These are phyloP conservation scores for Penicillium turbatum DNA, from an alignment of 495 filamentous ascomycete species.

Conservation along the genomic window DNA sequence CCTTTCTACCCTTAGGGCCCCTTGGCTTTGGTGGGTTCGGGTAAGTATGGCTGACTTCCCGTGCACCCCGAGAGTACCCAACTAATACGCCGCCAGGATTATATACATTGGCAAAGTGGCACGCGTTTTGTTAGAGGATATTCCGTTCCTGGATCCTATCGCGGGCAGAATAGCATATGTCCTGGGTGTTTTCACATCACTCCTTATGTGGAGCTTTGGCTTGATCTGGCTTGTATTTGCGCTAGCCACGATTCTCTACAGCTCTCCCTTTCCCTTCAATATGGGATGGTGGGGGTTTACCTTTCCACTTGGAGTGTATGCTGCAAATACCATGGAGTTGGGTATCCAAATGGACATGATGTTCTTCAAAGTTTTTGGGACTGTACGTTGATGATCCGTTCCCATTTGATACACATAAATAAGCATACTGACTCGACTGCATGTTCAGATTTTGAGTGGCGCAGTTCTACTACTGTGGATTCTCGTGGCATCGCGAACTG, in stretches of 20 bases:
- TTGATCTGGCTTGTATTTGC: conserved; percentile 50
- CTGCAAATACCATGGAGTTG: conserved; percentile 43
- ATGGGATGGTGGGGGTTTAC: conserved; percentile 64
- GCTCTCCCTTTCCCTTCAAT: conserved; percentile 52
- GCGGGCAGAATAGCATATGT: conserved; percentile 40
- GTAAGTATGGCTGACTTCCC: conserved; percentile 11
- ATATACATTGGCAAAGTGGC: conserved; percentile 42
- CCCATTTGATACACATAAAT: neutral
- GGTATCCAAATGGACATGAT: conserved; percentile 40
- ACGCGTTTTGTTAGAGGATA: conserved; percentile 25
- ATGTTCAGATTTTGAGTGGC: conserved; percentile 32
- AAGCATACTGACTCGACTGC: neutral
- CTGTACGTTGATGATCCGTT: conserved; percentile 23
- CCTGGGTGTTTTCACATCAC: conserved; percentile 32
- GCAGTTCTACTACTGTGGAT: conserved; percentile 43
- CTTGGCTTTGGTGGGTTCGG: conserved; percentile 45
- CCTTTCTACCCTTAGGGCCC: conserved; percentile 46
- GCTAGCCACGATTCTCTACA: conserved; percentile 33
- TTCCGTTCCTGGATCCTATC: conserved; percentile 21
- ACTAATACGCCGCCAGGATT: conserved; percentile 24
- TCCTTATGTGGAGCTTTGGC: conserved; percentile 49
- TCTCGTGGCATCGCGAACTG: conserved; percentile 37
- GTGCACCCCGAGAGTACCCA: neutral
- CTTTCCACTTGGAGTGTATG: conserved; percentile 55
- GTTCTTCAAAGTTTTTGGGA: conserved; percentile 51